phyloP scores from a whole-genome alignment of 2,329 filamentous ascomycete genomes.

The Ceratocystis alfenasii region DNA sequence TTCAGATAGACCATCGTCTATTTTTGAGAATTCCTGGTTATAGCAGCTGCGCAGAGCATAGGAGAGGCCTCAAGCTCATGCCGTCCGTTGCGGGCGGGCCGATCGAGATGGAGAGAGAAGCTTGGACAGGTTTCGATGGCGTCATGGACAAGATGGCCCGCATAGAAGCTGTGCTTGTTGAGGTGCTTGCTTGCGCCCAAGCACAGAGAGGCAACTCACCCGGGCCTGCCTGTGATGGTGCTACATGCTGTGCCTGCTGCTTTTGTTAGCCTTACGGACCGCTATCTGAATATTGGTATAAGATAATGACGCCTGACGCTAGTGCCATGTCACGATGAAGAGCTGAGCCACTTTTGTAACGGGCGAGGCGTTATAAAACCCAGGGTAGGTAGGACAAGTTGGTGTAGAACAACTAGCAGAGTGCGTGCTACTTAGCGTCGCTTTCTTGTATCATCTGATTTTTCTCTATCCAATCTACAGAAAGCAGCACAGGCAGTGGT shows the following conservation, averaged over 20 bases:
- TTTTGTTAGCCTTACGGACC: neutral
- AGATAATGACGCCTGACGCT: neutral
- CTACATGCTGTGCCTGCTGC: neutral
- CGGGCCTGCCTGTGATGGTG: neutral
- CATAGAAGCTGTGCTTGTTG: neutral
- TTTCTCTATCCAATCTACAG: neutral
- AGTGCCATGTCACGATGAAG: neutral
- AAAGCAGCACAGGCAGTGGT: neutral
- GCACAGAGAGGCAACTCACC: no score
- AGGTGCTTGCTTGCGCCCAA: no score
- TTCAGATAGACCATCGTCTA: neutral
- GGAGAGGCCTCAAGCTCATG: neutral
- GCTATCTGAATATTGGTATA: neutral
- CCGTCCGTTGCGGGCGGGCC: neutral
- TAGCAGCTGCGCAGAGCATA: neutral
- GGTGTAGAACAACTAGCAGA: neutral
- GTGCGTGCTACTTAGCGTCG: neutral
- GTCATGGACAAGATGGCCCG: neutral
- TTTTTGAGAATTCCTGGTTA: neutral
- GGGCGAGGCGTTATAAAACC: neutral
- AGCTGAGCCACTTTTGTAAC: constrained; percentile 1
- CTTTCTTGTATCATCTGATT: neutral
- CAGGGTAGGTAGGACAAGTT: neutral
- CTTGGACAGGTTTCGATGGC: neutral
- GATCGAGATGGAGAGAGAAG: neutral